Evolutionary conservation across 495 filamentous ascomycete species (phyloP).

Genomic region (Viridothelium virens): DNA sequence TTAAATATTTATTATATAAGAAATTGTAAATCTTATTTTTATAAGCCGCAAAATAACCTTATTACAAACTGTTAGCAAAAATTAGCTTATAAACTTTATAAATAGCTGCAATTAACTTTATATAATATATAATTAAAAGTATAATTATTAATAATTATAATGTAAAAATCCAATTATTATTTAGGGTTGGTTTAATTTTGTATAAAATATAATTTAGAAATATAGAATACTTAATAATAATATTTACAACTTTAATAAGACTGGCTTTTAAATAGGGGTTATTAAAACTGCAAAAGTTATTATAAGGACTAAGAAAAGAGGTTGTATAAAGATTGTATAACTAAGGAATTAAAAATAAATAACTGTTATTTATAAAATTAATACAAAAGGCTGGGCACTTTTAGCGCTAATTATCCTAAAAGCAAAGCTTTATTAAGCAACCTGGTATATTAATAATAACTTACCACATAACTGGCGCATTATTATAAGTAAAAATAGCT

Average conservation of each 20-base stretch:
- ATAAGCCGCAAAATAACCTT: conserved; percentile 17
- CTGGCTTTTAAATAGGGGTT: conserved; percentile 37
- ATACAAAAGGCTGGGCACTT: conserved; percentile 27
- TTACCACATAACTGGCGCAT: conserved; percentile 27
- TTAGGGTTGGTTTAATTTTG: too few species aligned
- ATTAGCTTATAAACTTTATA: conserved; percentile 27
- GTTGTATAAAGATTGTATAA: conserved; percentile 27
- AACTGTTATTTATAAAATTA: conserved; percentile 35
- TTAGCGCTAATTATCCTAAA: conserved; percentile 37
- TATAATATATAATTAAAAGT: conserved; percentile 28
- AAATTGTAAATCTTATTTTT: conserved; percentile 39
- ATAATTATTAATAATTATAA: conserved; percentile 34
- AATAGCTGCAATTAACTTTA: conserved; percentile 29
- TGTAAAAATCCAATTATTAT: conserved; percentile 37
- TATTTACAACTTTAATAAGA: conserved; percentile 45
- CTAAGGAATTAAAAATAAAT: conserved; percentile 39
- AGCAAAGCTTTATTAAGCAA: conserved; percentile 26
- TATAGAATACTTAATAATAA: conserved; percentile 37
- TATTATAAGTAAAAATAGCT: conserved; percentile 19
- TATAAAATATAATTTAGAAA: conserved; percentile 31
- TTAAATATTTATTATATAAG: conserved; percentile 29
- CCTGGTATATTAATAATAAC: conserved; percentile 28
- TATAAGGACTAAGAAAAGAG: conserved; percentile 26
- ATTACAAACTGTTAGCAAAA: conserved; percentile 21
- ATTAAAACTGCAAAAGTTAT: conserved; percentile 31